Percentiles rank a stretch among this genome's conserved stretches.
phyloP scores from a whole-genome alignment of 495 filamentous ascomycete species.

The Annulohypoxylon nitens region DNA sequence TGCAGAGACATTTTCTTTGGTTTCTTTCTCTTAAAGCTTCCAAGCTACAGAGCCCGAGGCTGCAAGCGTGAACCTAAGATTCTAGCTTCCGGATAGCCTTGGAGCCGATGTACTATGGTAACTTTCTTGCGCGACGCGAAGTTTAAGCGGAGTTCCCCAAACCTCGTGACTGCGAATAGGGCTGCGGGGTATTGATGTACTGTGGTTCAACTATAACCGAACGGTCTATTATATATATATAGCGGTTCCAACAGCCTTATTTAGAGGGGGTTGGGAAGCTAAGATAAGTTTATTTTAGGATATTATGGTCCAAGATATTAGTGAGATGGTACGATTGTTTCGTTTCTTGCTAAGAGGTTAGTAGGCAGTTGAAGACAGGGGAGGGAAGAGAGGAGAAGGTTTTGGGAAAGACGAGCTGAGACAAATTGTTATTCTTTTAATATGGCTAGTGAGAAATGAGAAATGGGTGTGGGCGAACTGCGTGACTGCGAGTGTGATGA shows the following conservation, averaged over 20 bases:
- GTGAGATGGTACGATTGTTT: neutral
- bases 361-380: slow-evolving; percentile 17
- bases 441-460: slow-evolving; percentile 35
- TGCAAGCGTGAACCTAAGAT: neutral
- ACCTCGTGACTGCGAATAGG: slow-evolving; percentile 11
- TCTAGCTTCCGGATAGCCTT: neutral
- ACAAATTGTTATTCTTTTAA: slow-evolving; percentile 39
- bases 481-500: slow-evolving; percentile 21
- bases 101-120: neutral
- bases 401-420: slow-evolving; percentile 28
- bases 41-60: neutral
- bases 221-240: slow-evolving; percentile 10
- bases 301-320: neutral
- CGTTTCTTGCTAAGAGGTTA: slow-evolving; percentile 5
- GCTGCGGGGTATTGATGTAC: slow-evolving; percentile 28
- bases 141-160: slow-evolving; percentile 26
- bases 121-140: neutral
- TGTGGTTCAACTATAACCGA: slow-evolving; percentile 17
- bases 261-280: neutral
- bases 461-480: neutral
- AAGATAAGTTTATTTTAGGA: slow-evolving; percentile 22
- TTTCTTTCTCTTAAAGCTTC: neutral
- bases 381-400: slow-evolving; percentile 24
- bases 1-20: slow-evolving; percentile 60
- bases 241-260: neutral